Percentiles rank a stretch among this genome's conserved stretches.
Conservation (phyloP, 192 early-diverging fungal genomes). For the Coemansia sp. region DNA sequence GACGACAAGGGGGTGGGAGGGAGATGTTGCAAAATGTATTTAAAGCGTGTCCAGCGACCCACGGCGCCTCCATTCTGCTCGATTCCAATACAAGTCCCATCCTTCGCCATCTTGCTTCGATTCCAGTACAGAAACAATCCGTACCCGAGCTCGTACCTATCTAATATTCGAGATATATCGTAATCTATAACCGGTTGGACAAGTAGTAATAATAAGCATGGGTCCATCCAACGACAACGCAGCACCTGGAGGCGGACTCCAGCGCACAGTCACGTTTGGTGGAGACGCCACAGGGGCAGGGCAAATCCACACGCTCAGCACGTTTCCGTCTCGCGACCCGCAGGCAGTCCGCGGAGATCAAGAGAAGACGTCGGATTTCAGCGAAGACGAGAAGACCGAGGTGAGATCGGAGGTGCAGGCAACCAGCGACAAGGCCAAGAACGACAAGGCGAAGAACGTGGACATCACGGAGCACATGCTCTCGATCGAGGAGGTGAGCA, state of each 20-base stretch:
- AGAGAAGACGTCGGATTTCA: background rate
- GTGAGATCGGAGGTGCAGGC: too few relatives aligned
- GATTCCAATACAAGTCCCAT: too few relatives aligned
- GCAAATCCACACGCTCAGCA: conserved; percentile 8
- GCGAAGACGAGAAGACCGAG: background rate
- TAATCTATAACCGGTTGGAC: background rate
- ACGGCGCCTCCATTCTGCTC: too few relatives aligned
- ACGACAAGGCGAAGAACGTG: conserved; percentile 32
- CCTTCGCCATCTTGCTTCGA: background rate
- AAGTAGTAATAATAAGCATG: background rate
- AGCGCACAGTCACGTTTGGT: conserved; percentile 25
- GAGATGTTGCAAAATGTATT: background rate
- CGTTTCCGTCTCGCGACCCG: conserved; percentile 12
- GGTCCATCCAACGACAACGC: background rate
- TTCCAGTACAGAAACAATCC: background rate
- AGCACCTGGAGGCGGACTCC: conserved; percentile 3
- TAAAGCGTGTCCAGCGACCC: background rate
- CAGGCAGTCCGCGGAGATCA: background rate
- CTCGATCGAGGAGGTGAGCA: conserved; percentile 56
- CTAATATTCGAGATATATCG: background rate
- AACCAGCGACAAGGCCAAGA: background rate
- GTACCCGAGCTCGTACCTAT: background rate
- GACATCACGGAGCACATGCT: conserved; percentile 64
- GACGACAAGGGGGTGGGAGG: too few relatives aligned
- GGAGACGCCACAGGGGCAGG: conserved; percentile 12